Conservation (phyloP, 495 filamentous ascomycete species). For the Neurospora sp. region DNA sequence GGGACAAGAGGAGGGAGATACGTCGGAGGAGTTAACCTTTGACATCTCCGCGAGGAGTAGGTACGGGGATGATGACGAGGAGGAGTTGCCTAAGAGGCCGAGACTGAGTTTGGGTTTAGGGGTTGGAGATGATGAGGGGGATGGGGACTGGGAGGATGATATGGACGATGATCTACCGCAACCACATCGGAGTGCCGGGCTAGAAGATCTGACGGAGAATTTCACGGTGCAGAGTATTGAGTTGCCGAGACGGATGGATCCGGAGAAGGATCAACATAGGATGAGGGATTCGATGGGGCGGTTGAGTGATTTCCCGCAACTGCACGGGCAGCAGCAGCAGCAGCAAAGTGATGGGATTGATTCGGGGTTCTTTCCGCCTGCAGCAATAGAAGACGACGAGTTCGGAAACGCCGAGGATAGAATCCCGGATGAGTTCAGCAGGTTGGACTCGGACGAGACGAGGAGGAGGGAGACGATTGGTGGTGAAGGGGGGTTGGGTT, state of each 20-base stretch:
- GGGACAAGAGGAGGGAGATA: constrained; percentile 8
- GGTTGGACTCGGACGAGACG: constrained; percentile 24
- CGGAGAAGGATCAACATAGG: constrained; percentile 36
- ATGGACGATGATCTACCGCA: constrained; percentile 43
- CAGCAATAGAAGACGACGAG: constrained; percentile 21
- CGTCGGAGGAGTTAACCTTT: not conserved
- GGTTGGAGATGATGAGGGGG: constrained; percentile 28
- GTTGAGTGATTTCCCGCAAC: constrained; percentile 46
- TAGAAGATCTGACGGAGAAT: constrained; percentile 52
- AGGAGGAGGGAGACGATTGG: not conserved
- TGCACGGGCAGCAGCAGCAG: constrained; percentile 10
- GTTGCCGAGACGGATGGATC: constrained; percentile 50
- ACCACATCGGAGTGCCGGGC: constrained; percentile 51
- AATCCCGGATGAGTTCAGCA: constrained; percentile 28
- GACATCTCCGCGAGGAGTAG: not conserved
- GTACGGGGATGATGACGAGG: constrained; percentile 51
- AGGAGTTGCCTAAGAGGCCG: constrained; percentile 49
- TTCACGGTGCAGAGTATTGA: constrained; percentile 61
- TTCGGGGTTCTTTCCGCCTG: constrained; percentile 31
- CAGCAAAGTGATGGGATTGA: constrained; percentile 38
- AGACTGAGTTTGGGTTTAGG: constrained; percentile 49
- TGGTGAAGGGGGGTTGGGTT: not conserved
- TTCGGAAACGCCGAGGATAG: constrained; percentile 18
- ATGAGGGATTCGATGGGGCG: constrained; percentile 22
- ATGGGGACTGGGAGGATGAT: constrained; percentile 33